Evolutionary conservation across 768 basidiomycete genomes (phyloP).

Genomic region (Hericium coralloides): DNA sequence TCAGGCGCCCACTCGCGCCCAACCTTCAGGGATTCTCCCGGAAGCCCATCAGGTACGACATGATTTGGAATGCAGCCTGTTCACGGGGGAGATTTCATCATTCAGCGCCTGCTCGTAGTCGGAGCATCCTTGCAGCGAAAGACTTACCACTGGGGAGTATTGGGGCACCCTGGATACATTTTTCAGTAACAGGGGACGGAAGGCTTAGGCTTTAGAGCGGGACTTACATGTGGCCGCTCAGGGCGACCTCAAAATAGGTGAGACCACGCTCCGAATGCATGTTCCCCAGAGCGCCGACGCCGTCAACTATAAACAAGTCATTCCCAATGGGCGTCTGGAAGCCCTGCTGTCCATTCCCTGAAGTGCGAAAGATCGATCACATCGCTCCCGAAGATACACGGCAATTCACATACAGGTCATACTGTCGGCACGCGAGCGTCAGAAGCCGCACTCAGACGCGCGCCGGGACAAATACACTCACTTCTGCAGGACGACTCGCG

Average conservation of each 20-base stretch:
- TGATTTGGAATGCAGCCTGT: slow-evolving; percentile 60
- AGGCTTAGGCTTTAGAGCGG: not conserved
- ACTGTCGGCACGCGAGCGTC: not conserved
- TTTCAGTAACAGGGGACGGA: not conserved
- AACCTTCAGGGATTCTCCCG: slow-evolving; percentile 33
- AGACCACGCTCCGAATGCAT: slow-evolving; percentile 59
- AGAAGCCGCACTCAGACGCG: too few species aligned
- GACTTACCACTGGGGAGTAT: slow-evolving; percentile 50
- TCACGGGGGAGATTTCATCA: not conserved
- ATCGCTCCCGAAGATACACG: too few species aligned
- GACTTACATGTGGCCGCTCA: slow-evolving; percentile 67
- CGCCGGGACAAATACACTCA: slow-evolving; percentile 11
- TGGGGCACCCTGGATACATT: slow-evolving; percentile 46
- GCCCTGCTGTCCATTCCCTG: slow-evolving; percentile 59
- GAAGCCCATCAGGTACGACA: slow-evolving; percentile 62
- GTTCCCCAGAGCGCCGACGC: slow-evolving; percentile 57
- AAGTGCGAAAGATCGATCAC: slow-evolving; percentile 10
- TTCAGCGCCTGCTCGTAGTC: not conserved
- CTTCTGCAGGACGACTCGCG: slow-evolving; percentile 30
- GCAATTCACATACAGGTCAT: slow-evolving; percentile 7
- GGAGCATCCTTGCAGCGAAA: not conserved
- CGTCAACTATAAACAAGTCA: slow-evolving; percentile 65
- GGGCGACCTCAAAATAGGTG: slow-evolving; percentile 55
- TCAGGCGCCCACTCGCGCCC: not conserved
- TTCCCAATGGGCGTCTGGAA: slow-evolving; percentile 60